Evolutionary conservation across 2,329 filamentous ascomycete species (phyloP).

Genomic region (Didymella arachidicola): DNA sequence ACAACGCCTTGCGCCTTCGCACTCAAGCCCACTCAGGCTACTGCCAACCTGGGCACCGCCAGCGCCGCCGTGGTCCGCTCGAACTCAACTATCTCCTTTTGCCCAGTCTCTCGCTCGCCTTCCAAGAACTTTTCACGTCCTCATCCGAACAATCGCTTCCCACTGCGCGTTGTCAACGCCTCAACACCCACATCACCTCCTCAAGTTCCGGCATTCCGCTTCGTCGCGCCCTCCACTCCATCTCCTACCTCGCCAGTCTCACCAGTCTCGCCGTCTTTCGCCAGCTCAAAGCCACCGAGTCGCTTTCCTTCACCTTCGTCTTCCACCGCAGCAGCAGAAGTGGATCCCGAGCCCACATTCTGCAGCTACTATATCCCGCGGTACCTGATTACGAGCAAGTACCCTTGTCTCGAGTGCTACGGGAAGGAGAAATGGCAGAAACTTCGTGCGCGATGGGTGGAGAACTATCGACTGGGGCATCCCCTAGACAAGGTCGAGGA

Average conservation of each 20-base stretch:
- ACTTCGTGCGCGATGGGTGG: slow-evolving; percentile 26
- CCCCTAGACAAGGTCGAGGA: slow-evolving; percentile 26
- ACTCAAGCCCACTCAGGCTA: neutral
- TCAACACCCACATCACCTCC: neutral
- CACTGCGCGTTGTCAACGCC: neutral
- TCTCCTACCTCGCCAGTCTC: slow-evolving; percentile 9
- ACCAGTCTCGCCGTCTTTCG: slow-evolving; percentile 10
- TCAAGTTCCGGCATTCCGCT: slow-evolving; percentile 14
- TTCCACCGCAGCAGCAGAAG: neutral
- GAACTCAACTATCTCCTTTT: slow-evolving; percentile 17
- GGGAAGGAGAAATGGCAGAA: slow-evolving; percentile 26
- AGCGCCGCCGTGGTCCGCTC: slow-evolving; percentile 15
- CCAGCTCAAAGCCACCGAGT: slow-evolving; percentile 5
- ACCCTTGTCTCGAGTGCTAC: slow-evolving; percentile 41
- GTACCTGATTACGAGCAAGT: slow-evolving; percentile 21
- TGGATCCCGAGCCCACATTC: slow-evolving; percentile 19
- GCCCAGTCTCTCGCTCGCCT: neutral
- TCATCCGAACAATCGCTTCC: neutral
- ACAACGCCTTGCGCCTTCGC: slow-evolving; percentile 40
- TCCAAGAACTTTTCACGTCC: neutral
- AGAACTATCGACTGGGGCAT: slow-evolving; percentile 31
- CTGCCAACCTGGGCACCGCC: neutral
- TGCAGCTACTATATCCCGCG: slow-evolving; percentile 35
- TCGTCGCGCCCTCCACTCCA: slow-evolving; percentile 10
- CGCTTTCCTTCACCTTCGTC: neutral